Evolutionary conservation across 2,329 filamentous ascomycete genomes (phyloP).

Genomic region (Incumbomyces delicatus): DNA sequence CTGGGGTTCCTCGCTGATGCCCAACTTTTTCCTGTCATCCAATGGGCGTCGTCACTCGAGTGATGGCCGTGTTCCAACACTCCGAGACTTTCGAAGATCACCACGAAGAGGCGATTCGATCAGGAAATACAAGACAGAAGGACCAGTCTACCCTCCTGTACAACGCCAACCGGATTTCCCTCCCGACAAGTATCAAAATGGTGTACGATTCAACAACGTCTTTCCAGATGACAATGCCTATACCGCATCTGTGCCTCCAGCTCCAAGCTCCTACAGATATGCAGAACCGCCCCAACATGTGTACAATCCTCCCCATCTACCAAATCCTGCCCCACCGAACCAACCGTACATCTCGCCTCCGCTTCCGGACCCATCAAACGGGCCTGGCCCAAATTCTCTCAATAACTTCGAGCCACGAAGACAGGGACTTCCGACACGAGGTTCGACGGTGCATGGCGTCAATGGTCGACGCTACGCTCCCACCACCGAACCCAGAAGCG

Average conservation of each 20-base stretch:
- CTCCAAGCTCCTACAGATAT: constrained; percentile 5
- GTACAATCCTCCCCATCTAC: background rate
- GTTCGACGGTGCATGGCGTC: constrained; percentile 18
- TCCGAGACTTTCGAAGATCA: background rate
- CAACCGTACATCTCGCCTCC: background rate
- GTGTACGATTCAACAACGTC: background rate
- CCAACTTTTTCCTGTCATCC: constrained; percentile 17
- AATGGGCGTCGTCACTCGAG: constrained; percentile 18
- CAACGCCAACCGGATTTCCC: background rate
- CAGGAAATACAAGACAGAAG: constrained; percentile 5
- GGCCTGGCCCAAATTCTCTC: background rate
- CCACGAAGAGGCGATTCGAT: constrained; percentile 1
- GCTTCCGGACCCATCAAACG: background rate
- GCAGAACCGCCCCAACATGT: background rate
- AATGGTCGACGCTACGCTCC: constrained; percentile 19
- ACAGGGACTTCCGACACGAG: constrained; percentile 8
- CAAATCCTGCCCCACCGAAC: background rate
- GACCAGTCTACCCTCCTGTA: background rate
- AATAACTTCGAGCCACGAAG: constrained; percentile 6
- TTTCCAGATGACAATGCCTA: background rate
- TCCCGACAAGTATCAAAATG: background rate
- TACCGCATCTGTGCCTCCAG: background rate
- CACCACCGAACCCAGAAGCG: constrained; percentile 12
- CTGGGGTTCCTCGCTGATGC: constrained; percentile 13
- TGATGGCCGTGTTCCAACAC: constrained; percentile 9